These are phyloP conservation scores for Ophiostoma australiae DNA, from an alignment of 2,329 filamentous ascomycete genomes.

Conservation along the genomic window DNA sequence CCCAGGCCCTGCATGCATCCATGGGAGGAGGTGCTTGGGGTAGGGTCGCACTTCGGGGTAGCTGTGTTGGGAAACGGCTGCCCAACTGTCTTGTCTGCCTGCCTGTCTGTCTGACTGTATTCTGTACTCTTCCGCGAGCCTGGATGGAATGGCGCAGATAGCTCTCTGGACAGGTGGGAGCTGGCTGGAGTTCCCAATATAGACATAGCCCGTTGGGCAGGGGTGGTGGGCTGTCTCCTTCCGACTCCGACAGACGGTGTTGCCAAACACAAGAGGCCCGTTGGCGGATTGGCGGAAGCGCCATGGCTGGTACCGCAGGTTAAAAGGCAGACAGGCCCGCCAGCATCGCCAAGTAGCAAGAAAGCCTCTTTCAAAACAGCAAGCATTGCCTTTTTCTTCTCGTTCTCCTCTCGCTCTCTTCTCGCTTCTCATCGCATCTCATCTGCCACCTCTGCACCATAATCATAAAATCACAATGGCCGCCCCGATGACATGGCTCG, in stretches of 20 bases:
- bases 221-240: not conserved
- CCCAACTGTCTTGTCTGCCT: not conserved
- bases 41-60: not conserved
- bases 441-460: not conserved
- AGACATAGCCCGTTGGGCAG: not conserved
- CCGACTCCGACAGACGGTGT: slow-evolving; percentile 5
- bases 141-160: not conserved
- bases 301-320: not conserved
- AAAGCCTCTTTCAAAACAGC: not conserved
- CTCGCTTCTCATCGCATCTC: too few relatives aligned
- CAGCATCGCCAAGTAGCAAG: not conserved
- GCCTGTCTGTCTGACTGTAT: not conserved
- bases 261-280: not conserved
- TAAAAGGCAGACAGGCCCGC: not conserved
- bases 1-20: not conserved
- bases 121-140: too few relatives aligned
- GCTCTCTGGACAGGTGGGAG: not conserved
- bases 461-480: not conserved
- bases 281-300: not conserved
- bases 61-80: not conserved
- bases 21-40: not conserved
- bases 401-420: not conserved
- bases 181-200: not conserved
- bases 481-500: slow-evolving; percentile 37
- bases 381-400: not conserved